Evolutionary conservation across 805 yeast genomes (phyloP).

Genomic region (Starmerella gropengiesseri): DNA sequence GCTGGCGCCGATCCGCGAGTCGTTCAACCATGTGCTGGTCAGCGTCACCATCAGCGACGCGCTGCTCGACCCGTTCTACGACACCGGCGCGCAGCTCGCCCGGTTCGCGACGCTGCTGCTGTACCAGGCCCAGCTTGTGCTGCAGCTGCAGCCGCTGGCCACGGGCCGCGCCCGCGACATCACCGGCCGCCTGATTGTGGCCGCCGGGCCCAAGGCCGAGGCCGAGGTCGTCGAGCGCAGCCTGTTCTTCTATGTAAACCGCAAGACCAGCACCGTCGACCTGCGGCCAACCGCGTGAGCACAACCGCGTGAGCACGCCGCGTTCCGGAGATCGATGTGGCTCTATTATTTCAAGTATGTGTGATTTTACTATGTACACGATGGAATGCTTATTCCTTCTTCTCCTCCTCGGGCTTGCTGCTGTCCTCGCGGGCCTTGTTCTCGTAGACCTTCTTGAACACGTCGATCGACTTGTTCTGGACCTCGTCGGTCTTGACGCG

Average conservation of each 20-base stretch:
- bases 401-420: constrained; percentile 22
- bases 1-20: constrained; percentile 30
- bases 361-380: constrained; percentile 5
- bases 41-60: constrained; percentile 33
- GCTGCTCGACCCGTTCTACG: constrained; percentile 27
- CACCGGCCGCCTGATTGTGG: constrained; percentile 57
- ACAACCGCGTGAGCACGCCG: too few relatives aligned
- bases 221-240: constrained; percentile 12
- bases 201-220: constrained; percentile 40
- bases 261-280: constrained; percentile 8
- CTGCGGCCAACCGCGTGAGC: not conserved
- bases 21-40: constrained; percentile 29
- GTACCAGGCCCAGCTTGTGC: constrained; percentile 41
- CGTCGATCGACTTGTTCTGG: constrained; percentile 69
- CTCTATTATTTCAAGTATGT: too few relatives aligned
- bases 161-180: constrained; percentile 79
- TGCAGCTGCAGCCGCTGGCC: constrained; percentile 54
- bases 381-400: constrained; percentile 19
- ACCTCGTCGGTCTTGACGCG: constrained; percentile 75
- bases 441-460: constrained; percentile 64
- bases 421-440: constrained; percentile 31
- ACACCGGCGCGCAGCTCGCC: constrained; percentile 33
- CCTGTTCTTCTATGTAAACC: constrained; percentile 12
- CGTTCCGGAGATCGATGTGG: too few relatives aligned
- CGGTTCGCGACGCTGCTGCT: constrained; percentile 40